Evolutionary conservation across 345 rosid genomes (phyloP).

Genomic region (Rhodamnia argentea): DNA sequence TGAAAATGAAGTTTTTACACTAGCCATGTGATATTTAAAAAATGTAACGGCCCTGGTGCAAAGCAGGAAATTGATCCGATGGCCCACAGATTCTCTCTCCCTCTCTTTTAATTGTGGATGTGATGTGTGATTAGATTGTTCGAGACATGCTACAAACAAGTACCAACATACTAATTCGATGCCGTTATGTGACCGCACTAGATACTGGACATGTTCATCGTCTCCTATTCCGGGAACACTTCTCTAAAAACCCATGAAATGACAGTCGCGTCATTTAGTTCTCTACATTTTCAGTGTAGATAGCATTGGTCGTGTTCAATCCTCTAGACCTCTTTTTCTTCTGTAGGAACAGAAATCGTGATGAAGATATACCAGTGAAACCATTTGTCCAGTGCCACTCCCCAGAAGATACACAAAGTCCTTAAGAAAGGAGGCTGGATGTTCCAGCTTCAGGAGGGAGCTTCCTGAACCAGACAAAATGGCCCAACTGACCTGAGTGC

Average conservation of each 20-base stretch:
- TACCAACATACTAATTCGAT: neutral
- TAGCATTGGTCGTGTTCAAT: neutral
- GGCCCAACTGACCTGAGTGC: neutral
- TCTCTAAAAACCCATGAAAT: neutral
- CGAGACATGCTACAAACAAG: neutral
- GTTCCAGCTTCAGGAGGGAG: neutral
- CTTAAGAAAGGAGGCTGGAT: neutral
- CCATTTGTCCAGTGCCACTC: neutral
- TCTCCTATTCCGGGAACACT: neutral
- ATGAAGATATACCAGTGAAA: neutral
- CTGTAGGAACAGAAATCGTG: neutral
- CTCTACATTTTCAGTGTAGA: neutral
- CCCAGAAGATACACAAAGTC: neutral
- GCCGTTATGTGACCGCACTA: neutral
- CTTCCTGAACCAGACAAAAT: neutral
- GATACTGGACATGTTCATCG: neutral
- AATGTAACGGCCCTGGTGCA: neutral
- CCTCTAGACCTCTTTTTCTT: neutral
- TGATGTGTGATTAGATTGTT: neutral
- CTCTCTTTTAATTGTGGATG: neutral
- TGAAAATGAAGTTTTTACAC: no score
- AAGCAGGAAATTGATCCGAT: neutral
- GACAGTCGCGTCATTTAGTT: neutral
- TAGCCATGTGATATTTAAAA: neutral
- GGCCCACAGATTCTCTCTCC: neutral